phyloP scores from a whole-genome alignment of 2,329 filamentous ascomycete genomes.

The Arthrobotrys musiformis region DNA sequence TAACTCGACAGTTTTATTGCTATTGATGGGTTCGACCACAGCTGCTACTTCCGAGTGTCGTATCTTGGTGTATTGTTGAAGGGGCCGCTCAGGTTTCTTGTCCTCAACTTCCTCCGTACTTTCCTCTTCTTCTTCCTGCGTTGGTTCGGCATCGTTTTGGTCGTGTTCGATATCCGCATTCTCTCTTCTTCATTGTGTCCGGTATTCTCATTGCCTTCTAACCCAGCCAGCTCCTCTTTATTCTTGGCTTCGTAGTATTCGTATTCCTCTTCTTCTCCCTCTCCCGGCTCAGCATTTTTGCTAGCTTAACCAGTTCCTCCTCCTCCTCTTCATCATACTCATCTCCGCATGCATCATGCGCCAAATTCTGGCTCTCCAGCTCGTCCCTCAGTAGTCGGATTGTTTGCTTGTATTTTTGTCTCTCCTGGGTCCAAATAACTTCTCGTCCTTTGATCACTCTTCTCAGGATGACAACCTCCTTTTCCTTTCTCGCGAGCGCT shows the following conservation, averaged over 20 bases:
- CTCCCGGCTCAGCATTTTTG: not conserved
- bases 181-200: slow-evolving; percentile 7
- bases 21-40: not conserved
- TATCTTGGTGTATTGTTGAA: slow-evolving; percentile 35
- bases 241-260: slow-evolving; percentile 10
- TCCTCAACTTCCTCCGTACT: not conserved
- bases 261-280: slow-evolving; percentile 34
- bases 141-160: not conserved
- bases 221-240: not conserved
- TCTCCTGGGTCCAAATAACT: slow-evolving; percentile 27
- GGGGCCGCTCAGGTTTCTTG: slow-evolving; percentile 7
- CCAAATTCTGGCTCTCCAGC: slow-evolving; percentile 18
- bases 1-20: slow-evolving; percentile 33
- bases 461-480: slow-evolving; percentile 23
- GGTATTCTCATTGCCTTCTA: not conserved
- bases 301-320: slow-evolving; percentile 26
- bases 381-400: slow-evolving; percentile 39
- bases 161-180: not conserved
- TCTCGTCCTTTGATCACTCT: slow-evolving; percentile 15
- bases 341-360: slow-evolving; percentile 17
- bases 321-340: slow-evolving; percentile 29
- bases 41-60: slow-evolving; percentile 24
- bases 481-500: slow-evolving; percentile 30
- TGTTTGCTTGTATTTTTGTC: slow-evolving; percentile 32
- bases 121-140: not conserved